phyloP scores from a whole-genome alignment of 139 green algal genomes.

The Volvox africanus region DNA sequence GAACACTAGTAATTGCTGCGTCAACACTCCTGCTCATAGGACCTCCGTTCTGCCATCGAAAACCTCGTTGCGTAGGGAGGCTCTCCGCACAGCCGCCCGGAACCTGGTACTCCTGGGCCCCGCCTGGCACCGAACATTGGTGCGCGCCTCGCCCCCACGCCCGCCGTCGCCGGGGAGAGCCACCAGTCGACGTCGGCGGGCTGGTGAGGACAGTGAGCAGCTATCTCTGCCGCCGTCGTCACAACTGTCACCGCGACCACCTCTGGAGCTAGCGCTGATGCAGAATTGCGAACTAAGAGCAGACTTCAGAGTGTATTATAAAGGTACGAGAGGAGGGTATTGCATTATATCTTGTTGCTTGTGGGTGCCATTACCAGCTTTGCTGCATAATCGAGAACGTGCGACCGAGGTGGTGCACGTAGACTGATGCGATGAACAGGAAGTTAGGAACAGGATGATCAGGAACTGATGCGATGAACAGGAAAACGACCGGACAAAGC shows the following conservation, averaged over 20 bases:
- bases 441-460: too few relatives aligned
- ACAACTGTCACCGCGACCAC: neutral
- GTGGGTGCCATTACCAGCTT: too few relatives aligned
- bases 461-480: too few relatives aligned
- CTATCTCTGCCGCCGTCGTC: neutral
- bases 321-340: neutral
- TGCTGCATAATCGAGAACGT: too few relatives aligned
- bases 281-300: conserved; percentile 59
- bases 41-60: too few relatives aligned
- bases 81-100: conserved; percentile 43
- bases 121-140: neutral
- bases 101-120: neutral
- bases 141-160: neutral
- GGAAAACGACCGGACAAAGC: too few relatives aligned
- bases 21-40: too few relatives aligned
- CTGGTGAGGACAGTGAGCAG: neutral
- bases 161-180: neutral
- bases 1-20: too few relatives aligned
- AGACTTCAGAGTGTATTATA: conserved; percentile 50
- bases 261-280: conserved; percentile 32
- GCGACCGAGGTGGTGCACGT: too few relatives aligned
- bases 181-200: neutral
- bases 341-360: too few relatives aligned
- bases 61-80: conserved; percentile 24
- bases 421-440: too few relatives aligned